Evolutionary conservation across 495 filamentous ascomycete genomes (phyloP), one percentile per base, ranked within the genome.

Genomic region (Amorphotheca resinae): DNA sequence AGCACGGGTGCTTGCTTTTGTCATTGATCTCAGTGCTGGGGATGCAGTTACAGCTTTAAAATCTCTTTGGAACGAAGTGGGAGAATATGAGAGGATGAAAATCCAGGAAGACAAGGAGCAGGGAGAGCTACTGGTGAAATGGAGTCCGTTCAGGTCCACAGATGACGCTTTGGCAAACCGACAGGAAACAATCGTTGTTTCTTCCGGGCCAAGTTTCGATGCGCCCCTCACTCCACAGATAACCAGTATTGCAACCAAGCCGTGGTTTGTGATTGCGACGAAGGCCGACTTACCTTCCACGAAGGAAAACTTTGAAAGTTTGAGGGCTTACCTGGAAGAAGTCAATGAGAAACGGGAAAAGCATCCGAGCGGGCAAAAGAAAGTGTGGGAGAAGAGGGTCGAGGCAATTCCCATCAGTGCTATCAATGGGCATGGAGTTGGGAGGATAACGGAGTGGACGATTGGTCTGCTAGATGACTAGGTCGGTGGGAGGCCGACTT

Each of bases 211-310:
- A 22, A 48, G 55, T 18, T 48, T 48, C 8, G 51, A 50, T 0
- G 46, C 55, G 7, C 41, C 51, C 7, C 32, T 53, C 40, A 9
- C 59, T 14, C 41, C 53, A 14, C 32, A 48, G 31, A 22, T 41
- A 6, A 69, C 82, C 12, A 76, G 83, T 32, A 83, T 93, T 36
- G 81, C 83, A 12, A 69, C 70, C 8, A 98, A 98, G 59, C 87
- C 89, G 4, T 98, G 93, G 93, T 91, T 95, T 52, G 88, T 96
- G 1, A 82, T 96, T 26, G 93, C 87, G 7, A 95, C 88, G 26
- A 98, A 98, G 60, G 88, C 85, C 8, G 91, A 98, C 60, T 56
- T 95, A 37, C 72, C 76, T 7, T 70, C 72, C 1, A 91, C 93
- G 4, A 70, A 85, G 59, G 71, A 79, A 17, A 91, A 87, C 49